Evolutionary conservation across 345 rosid genomes (phyloP).

Genomic region (Crucihimalaya himalaica): DNA sequence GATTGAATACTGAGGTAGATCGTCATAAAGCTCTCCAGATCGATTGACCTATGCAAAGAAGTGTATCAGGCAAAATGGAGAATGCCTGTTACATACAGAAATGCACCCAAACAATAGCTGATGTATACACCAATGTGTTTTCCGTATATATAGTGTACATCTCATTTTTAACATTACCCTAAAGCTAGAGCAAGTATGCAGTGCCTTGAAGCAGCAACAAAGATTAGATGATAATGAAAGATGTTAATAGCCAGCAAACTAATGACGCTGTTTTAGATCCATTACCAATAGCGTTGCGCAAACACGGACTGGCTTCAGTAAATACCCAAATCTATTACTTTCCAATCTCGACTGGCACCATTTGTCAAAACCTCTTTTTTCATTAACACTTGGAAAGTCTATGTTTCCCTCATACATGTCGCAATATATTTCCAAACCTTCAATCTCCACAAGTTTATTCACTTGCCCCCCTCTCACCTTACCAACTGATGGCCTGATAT

Average conservation of each 20-base stretch:
- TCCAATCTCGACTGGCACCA: constrained; percentile 46
- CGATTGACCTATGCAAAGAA: constrained; percentile 58
- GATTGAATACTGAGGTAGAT: constrained; percentile 78
- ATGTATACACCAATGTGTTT: constrained; percentile 3
- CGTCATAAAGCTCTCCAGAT: constrained; percentile 68
- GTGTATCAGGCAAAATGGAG: constrained; percentile 11
- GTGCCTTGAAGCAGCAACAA: constrained; percentile 19
- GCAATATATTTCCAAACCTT: constrained; percentile 79
- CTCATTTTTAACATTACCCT: constrained; percentile 13
- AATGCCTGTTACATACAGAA: constrained; percentile 10
- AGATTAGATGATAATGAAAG: constrained; percentile 5
- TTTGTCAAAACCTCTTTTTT: constrained; percentile 41
- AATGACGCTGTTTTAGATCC: constrained; percentile 15
- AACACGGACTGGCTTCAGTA: constrained; percentile 63
- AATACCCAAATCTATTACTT: constrained; percentile 48
- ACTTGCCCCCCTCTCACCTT: constrained; percentile 66
- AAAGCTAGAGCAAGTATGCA: constrained; percentile 30
- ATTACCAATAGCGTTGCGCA: constrained; percentile 66
- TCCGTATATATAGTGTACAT: neutral
- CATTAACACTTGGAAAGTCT: constrained; percentile 44
- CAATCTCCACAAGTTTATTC: constrained; percentile 64
- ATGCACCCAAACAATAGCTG: constrained; percentile 19
- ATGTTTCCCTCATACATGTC: constrained; percentile 46
- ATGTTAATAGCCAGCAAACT: constrained; percentile 21
- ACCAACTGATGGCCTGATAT: constrained; percentile 40